Base-by-base conservation (phyloP, 1,284 basidiomycete species). In the Schizophyllum commune region DNA sequence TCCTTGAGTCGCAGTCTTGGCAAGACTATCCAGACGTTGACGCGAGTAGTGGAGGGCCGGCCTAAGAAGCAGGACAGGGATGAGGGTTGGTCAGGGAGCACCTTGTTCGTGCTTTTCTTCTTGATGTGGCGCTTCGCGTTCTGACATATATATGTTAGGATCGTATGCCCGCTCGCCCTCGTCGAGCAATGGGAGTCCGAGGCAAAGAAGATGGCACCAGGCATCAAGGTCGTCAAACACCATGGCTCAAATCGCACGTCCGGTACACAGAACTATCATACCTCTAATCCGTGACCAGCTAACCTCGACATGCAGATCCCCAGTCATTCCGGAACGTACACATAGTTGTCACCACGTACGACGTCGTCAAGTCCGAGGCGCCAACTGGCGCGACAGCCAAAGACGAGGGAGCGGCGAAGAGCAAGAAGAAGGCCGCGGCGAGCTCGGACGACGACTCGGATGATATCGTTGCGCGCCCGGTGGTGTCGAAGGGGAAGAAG, bases 121-220 rank as follows among this genome's bases (percentile, higher is more conserved):
- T 27, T 47, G 3, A 8, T 13, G 39, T 17, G 8, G 3, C 2
- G 5, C 27, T 51, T 39, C 57, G 64, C 58, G 27, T 51, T 56
- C 52, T 62, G 58, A 72, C 68, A 55, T 20, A 60, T 32, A 9
- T 21, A 32, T 32, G 0, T 5, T 65, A 94, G 92, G 11, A 89
- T 95, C 39, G 75, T 95, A 21, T 90, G 88, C 61, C 93, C 93
- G 1, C 80, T 94, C 5, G 87, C 92, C 6, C 83, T 99, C 19
- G 88, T 98, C 63, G 83, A 84, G 17, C 96, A 99, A 72, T 99
- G 96, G 96, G 90, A 89, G 19, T 79, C 83, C 4, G 96, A 99
- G 71, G 85, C 93, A 52, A 75, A 81, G 61, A 91, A 88, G 63
- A 94, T 96, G 79, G 87, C 89, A 0, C 78, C 80, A 2, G 79